Evolutionary conservation across 805 yeast genomes (phyloP), one percentile per base, ranked within the genome.

Genomic region (Candida loeiensis): DNA sequence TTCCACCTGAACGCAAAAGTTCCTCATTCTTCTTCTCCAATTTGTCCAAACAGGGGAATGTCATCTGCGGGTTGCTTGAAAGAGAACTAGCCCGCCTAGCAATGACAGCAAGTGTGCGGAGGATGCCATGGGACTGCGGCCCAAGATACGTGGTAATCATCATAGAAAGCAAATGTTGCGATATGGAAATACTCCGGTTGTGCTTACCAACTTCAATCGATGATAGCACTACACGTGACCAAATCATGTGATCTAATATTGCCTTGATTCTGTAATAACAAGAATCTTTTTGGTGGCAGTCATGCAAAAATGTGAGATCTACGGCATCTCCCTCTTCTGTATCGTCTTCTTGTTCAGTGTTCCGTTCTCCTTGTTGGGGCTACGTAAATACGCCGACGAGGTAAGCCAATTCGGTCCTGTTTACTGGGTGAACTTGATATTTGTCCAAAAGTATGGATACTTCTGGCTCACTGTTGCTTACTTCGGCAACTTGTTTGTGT

Each of bases 41-140:
- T 49, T 74, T 79, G 60, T 89, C 97, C 25, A 89, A 67, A 59
- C 96, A 89, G 4, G 96, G 96, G 58, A 89, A 89, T 2, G 81
- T 60, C 71, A 84, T 64, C 44, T 76, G 86, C 1, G 86, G 85
- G 47, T 80, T 80, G 21, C 33, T 30, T 3, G 33, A 30, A 3
- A 13, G 8, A 18, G 21, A 11, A 17, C 33, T 30, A 16, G 33
- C 7, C 6, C 12, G n/a, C 13, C 33, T 30, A 4, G 5, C 13
- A 9, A 9, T 16, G 13, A 16, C 13, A 30, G 13, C 15, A 16
- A 8, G 14, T 12, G 33, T 6, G 9, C 21, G 12, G 13, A 4
- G 33, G 33, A 16, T 14, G 13, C 21, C 33, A 4, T 11, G n/a
- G n/a, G n/a, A 25, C n/a, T n/a, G 29, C 29, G 12, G 14, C 12